phyloP scores from a whole-genome alignment of 2,329 filamentous ascomycete genomes.

The Botrytis sinoallii region DNA sequence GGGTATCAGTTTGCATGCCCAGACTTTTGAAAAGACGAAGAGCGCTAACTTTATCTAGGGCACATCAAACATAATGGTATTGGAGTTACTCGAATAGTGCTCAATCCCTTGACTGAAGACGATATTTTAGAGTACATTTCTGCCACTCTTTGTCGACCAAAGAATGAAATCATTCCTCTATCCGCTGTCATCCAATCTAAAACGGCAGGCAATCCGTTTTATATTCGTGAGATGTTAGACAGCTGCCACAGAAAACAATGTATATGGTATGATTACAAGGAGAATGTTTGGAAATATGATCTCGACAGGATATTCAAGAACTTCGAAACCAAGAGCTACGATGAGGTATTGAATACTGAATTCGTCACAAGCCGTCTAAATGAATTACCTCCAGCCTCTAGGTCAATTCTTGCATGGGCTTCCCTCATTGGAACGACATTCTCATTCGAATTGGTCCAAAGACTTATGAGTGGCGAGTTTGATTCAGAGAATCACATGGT shows the following conservation, averaged over 20 bases:
- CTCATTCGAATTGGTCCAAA: constrained; percentile 76
- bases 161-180: constrained; percentile 71
- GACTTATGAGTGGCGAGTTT: constrained; percentile 72
- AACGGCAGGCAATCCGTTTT: constrained; percentile 80
- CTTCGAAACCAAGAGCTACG: constrained; percentile 75
- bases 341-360: constrained; percentile 74
- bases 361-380: constrained; percentile 77
- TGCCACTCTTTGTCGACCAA: constrained; percentile 70
- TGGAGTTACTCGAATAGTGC: constrained; percentile 64
- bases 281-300: constrained; percentile 79
- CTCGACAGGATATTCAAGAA: constrained; percentile 82
- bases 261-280: constrained; percentile 86
- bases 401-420: constrained; percentile 81
- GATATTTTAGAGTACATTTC: constrained; percentile 82
- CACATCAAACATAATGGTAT: constrained; percentile 45
- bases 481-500: constrained; percentile 45
- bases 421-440: constrained; percentile 79
- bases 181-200: constrained; percentile 74
- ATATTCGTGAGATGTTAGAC: constrained; percentile 86
- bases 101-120: constrained; percentile 71
- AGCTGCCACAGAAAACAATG: constrained; percentile 82
- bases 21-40: constrained; percentile 20
- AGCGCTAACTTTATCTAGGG: constrained; percentile 32
- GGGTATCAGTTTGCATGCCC: constrained; percentile 41
- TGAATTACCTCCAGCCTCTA: constrained; percentile 71